A percentile compares a stretch with the other conserved stretches of the same genome.
These are phyloP conservation scores for Sordariomycetes sp. DNA, from an alignment of 2,329 filamentous ascomycete genomes.

Conservation along the genomic window DNA sequence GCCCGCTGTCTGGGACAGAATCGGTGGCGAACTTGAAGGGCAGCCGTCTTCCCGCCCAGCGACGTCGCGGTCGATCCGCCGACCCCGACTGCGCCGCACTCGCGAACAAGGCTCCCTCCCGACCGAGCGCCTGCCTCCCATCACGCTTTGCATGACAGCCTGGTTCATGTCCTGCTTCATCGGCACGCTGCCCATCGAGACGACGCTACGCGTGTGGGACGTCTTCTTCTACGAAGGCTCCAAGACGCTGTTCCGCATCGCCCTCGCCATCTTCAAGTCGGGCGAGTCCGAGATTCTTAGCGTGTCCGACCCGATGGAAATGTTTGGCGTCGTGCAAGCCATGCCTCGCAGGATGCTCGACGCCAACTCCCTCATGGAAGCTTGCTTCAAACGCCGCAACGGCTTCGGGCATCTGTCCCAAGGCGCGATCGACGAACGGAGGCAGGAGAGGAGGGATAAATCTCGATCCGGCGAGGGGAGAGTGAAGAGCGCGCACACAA, in stretches of 20 bases:
- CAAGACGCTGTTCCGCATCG: conserved; percentile 87
- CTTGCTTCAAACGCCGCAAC: conserved; percentile 71
- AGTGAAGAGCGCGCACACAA: conserved; percentile 19
- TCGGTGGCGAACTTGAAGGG: conserved; percentile 64
- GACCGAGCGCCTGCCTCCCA: conserved; percentile 64
- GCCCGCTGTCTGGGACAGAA: conserved; percentile 78
- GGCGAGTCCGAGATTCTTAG: conserved; percentile 73
- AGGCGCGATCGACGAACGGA: conserved; percentile 67
- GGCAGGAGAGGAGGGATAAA: conserved; percentile 56
- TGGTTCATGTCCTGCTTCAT: conserved; percentile 99
- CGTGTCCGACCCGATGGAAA: conserved; percentile 83
- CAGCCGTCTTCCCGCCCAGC: conserved; percentile 24
- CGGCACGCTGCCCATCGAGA: conserved; percentile 84
- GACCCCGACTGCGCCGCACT: conserved; percentile 25
- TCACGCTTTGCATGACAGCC: conserved; percentile 84
- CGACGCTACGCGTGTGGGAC: conserved; percentile 88
- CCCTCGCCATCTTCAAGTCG: conserved; percentile 82
- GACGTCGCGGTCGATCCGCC: conserved; percentile 23
- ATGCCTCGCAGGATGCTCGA: conserved; percentile 76
- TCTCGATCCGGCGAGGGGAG: conserved; percentile 25
- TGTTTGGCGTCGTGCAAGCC: conserved; percentile 88
- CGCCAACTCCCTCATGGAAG: conserved; percentile 71
- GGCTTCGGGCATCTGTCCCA: conserved; percentile 78
- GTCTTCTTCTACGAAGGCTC: conserved; percentile 93
- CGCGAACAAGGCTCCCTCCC: conserved; percentile 29